Conservation (phyloP, 2,329 filamentous ascomycete genomes). For the Beauveria scarabaeidicola region DNA sequence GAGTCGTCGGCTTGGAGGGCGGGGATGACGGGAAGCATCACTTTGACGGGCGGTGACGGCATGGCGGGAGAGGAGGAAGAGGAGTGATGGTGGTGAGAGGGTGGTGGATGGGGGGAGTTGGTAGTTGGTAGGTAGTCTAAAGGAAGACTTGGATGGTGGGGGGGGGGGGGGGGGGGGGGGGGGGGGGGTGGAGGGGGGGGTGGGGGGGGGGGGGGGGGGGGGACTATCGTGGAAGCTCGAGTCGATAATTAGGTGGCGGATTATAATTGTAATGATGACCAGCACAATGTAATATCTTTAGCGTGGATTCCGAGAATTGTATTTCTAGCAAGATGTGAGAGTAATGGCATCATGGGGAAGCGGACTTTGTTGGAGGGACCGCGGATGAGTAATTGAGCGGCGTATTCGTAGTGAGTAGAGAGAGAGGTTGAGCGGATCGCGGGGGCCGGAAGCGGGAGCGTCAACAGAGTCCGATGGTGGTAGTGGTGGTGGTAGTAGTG, state of each 20-base stretch:
- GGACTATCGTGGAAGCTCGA: background rate
- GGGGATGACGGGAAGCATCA: constrained; percentile 39
- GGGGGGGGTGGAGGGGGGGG: background rate
- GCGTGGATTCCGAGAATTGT: background rate
- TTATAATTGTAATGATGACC: background rate
- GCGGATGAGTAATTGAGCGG: constrained; percentile 2
- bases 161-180: background rate
- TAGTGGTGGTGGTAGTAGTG: background rate
- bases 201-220: background rate
- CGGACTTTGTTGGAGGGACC: background rate
- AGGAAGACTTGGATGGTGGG: background rate
- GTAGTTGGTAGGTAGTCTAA: too few relatives aligned
- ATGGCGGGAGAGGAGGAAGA: background rate
- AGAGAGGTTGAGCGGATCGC: background rate
- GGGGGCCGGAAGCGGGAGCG: background rate
- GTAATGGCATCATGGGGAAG: background rate
- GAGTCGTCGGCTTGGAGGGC: constrained; percentile 42
- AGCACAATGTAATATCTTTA: background rate
- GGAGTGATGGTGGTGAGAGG: background rate
- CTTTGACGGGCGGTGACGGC: constrained; percentile 8
- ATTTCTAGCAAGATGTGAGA: background rate
- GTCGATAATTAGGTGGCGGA: background rate
- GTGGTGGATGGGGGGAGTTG: background rate
- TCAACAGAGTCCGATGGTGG: background rate
- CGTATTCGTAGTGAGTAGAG: background rate